A percentile compares a stretch with the other conserved stretches of the same genome.
phyloP scores from a whole-genome alignment of 495 filamentous ascomycete species.

The Staphylotrichum longicolle region DNA sequence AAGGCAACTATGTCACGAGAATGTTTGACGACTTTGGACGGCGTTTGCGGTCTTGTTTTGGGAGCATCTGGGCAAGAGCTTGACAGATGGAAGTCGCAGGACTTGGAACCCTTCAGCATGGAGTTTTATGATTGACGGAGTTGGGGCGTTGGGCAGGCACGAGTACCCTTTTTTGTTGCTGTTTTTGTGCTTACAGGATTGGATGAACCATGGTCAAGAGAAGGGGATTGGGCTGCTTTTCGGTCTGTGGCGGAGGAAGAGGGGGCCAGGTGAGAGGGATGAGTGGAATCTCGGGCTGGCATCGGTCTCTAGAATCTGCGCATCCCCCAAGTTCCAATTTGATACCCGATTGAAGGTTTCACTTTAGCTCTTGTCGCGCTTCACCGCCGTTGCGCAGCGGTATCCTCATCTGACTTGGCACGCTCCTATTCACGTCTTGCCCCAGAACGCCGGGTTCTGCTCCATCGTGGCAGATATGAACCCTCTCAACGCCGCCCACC shows the following conservation, averaged over 20 bases:
- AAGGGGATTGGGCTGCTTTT: too few relatives aligned
- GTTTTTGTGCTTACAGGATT: not conserved
- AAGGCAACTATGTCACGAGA: not conserved
- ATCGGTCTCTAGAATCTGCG: too few relatives aligned
- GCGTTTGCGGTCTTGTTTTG: constrained; percentile 5
- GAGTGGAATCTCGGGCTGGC: too few relatives aligned
- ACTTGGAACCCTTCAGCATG: not conserved
- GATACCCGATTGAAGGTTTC: too few relatives aligned
- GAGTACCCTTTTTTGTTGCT: constrained; percentile 3
- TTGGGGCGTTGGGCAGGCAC: constrained; percentile 9
- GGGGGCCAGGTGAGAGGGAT: too few relatives aligned
- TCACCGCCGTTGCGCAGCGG: too few relatives aligned
- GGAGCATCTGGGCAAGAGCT: not conserved
- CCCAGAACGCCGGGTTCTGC: constrained; percentile 62
- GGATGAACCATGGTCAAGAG: not conserved
- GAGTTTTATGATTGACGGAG: constrained; percentile 7
- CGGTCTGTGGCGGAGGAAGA: too few relatives aligned
- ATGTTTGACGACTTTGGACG: not conserved
- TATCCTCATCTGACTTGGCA: too few relatives aligned
- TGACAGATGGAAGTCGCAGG: not conserved
- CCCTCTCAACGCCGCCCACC: constrained; percentile 66
- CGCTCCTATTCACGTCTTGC: constrained; percentile 16
- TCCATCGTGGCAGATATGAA: constrained; percentile 75
- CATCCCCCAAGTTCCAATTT: too few relatives aligned
- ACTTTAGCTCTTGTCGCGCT: too few relatives aligned